These are phyloP conservation scores for Leptographium wingfieldii DNA, from an alignment of 2,329 filamentous ascomycete genomes.

Conservation along the genomic window DNA sequence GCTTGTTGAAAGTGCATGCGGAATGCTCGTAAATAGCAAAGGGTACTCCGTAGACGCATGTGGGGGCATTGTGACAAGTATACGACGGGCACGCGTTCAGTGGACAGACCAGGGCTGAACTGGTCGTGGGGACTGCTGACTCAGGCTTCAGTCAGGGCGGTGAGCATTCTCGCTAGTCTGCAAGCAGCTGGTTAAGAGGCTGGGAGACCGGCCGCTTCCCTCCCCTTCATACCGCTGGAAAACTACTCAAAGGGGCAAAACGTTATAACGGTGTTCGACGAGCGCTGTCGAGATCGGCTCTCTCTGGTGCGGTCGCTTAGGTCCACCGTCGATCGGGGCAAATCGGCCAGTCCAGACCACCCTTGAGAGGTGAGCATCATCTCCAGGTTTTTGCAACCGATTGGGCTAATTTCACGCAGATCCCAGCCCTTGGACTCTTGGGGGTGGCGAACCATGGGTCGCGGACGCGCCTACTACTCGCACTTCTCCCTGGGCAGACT, in stretches of 20 bases:
- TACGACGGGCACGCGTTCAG: not conserved
- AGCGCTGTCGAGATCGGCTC: not conserved
- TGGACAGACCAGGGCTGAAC: not conserved
- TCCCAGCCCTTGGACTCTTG: not conserved
- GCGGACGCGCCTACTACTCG: not conserved
- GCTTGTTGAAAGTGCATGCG: no score
- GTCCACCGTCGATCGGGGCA: not conserved
- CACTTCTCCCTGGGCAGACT: not conserved
- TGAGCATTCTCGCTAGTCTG: not conserved
- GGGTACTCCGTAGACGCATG: no score
- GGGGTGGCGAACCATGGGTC: not conserved
- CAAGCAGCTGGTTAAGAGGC: not conserved
- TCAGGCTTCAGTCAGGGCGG: not conserved
- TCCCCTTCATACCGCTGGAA: not conserved
- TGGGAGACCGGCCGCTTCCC: not conserved
- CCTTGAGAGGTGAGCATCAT: not conserved
- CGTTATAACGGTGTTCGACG: not conserved
- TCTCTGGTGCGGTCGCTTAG: not conserved
- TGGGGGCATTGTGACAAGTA: no score
- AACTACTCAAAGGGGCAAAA: not conserved
- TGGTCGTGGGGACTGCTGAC: not conserved
- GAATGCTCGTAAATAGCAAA: no score
- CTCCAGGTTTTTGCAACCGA: not conserved
- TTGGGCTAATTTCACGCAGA: not conserved
- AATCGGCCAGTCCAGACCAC: not conserved